These are phyloP conservation scores for Cytospora leucostoma DNA, from an alignment of 2,329 filamentous ascomycete species.

Conservation along the genomic window DNA sequence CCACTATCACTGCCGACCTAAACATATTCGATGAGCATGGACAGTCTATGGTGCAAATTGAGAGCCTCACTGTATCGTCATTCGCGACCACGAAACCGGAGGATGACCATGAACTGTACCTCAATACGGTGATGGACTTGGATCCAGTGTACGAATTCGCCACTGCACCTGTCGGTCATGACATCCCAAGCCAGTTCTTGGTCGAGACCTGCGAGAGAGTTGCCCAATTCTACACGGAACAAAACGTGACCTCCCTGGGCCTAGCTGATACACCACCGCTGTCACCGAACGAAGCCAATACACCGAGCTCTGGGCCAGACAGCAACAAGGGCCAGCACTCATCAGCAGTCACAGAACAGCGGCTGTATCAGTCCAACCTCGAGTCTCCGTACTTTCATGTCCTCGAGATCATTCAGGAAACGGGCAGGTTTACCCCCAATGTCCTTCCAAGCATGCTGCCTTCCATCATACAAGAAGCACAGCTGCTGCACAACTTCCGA, in stretches of 20 bases:
- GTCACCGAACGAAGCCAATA: neutral
- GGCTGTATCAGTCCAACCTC: constrained; percentile 36
- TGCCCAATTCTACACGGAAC: constrained; percentile 34
- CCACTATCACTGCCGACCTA: constrained; percentile 42
- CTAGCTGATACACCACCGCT: constrained; percentile 12
- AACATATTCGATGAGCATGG: constrained; percentile 37
- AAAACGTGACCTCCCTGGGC: neutral
- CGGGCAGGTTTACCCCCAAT: constrained; percentile 33
- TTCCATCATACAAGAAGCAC: constrained; percentile 36
- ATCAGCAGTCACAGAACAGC: constrained; percentile 33
- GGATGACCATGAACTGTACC: constrained; percentile 40
- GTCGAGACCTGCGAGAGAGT: constrained; percentile 42
- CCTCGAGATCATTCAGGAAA: constrained; percentile 35
- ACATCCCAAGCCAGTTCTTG: constrained; percentile 28
- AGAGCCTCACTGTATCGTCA: constrained; percentile 38
- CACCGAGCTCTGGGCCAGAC: neutral
- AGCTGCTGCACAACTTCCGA: constrained; percentile 36
- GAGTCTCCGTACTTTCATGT: constrained; percentile 37
- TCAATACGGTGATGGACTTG: constrained; percentile 40
- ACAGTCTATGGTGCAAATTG: constrained; percentile 38
- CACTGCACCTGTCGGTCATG: neutral
- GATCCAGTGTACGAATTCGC: constrained; percentile 46
- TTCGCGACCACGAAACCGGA: constrained; percentile 36
- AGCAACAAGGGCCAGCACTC: no score
- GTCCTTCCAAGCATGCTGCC: constrained; percentile 32